Conservation (phyloP, 805 yeast genomes). For the Yarrowia phangngaensis region DNA sequence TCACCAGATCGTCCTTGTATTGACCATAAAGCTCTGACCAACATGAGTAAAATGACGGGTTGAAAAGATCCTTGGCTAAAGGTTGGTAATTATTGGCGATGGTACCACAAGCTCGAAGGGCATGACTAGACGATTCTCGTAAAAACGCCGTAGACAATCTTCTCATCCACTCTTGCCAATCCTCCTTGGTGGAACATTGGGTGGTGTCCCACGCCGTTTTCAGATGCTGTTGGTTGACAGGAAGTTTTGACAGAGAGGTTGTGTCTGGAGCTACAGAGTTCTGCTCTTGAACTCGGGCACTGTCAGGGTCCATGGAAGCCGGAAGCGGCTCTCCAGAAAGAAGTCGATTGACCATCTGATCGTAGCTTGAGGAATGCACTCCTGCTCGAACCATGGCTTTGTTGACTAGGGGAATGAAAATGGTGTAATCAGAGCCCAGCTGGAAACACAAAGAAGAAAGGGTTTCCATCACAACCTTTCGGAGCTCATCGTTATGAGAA, state of each 20-base stretch:
- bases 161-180: conserved; percentile 98
- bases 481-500: conserved; percentile 53
- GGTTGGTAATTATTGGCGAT: conserved; percentile 85
- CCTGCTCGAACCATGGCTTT: conserved; percentile 55
- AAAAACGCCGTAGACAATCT: conserved; percentile 77
- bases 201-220: conserved; percentile 89
- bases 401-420: conserved; percentile 79
- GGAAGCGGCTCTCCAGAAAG: conserved; percentile 85
- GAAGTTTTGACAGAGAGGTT: conserved; percentile 56
- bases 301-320: conserved; percentile 55
- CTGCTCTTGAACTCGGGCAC: conserved; percentile 51
- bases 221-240: conserved; percentile 59
- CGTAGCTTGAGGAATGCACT: conserved; percentile 70
- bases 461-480: conserved; percentile 68
- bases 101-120: conserved; percentile 86
- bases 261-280: conserved; percentile 63
- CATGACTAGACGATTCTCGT: conserved; percentile 91
- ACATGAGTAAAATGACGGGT: conserved; percentile 90
- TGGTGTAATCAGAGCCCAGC: conserved; percentile 76
- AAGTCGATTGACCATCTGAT: conserved; percentile 72
- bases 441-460: conserved; percentile 69
- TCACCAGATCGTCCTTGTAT: conserved; percentile 83
- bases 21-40: conserved; percentile 90
- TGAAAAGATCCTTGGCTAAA: conserved; percentile 83
- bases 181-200: conserved; percentile 84